Percentiles rank a stretch among this genome's conserved stretches.
These are phyloP conservation scores for Mortierella sp. DNA, from an alignment of 371 early-diverging fungal genomes.

Conservation along the genomic window DNA sequence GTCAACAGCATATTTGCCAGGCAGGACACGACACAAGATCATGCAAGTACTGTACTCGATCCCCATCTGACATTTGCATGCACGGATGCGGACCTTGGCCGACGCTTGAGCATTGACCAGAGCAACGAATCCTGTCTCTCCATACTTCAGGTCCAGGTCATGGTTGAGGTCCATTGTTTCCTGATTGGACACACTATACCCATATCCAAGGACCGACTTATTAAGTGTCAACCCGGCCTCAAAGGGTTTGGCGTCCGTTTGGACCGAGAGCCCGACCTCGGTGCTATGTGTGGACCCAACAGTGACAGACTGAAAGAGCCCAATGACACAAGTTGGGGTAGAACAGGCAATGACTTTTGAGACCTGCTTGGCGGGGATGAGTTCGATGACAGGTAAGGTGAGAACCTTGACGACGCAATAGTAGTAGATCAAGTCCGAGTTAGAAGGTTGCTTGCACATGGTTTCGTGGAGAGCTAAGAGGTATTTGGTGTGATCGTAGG, in stretches of 20 bases:
- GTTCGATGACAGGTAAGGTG: no score
- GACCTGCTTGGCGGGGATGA: no score
- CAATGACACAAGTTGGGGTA: background rate
- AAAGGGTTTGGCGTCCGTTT: background rate
- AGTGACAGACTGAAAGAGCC: background rate
- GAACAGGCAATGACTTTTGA: background rate
- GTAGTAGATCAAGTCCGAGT: no score
- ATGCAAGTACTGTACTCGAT: background rate
- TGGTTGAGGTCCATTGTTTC: background rate
- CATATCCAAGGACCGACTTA: background rate
- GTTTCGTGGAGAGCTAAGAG: no score
- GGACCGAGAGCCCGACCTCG: background rate
- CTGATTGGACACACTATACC: background rate
- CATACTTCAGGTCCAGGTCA: background rate
- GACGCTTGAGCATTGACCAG: background rate
- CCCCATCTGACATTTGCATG: background rate
- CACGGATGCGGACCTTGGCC: background rate
- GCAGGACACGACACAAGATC: background rate
- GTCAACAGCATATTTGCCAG: background rate
- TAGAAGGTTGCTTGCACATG: no score
- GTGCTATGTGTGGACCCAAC: background rate
- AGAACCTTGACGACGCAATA: no score
- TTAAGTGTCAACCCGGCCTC: background rate
- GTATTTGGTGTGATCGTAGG: no score
- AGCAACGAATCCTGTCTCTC: background rate